These are phyloP conservation scores for Opeltia flavorubescens DNA, from an alignment of 495 filamentous ascomycete genomes.

Conservation along the genomic window DNA sequence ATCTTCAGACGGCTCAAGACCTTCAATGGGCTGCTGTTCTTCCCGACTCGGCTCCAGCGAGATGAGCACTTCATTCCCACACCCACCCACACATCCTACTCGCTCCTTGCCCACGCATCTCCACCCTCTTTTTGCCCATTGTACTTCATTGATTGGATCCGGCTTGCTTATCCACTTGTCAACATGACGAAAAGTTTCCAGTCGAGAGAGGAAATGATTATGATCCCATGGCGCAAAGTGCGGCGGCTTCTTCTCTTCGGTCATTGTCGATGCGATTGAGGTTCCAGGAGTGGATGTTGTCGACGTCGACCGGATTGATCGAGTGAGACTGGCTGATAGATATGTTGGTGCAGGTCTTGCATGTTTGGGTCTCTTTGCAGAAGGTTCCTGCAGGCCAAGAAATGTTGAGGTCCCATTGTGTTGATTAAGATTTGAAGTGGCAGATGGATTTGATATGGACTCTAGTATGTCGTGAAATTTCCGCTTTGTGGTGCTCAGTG, in stretches of 20 bases:
- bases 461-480: conserved; percentile 46
- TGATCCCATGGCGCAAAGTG: conserved; percentile 78
- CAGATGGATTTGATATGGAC: conserved; percentile 34
- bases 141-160: conserved; percentile 67
- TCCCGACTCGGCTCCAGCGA: conserved; percentile 39
- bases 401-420: conserved; percentile 13
- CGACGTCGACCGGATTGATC: conserved; percentile 21
- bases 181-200: conserved; percentile 79
- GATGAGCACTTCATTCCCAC: conserved; percentile 67
- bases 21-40: neutral
- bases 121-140: conserved; percentile 95
- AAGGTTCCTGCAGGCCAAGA: conserved; percentile 9
- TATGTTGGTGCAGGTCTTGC: conserved; percentile 20
- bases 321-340: conserved; percentile 16
- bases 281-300: conserved; percentile 15
- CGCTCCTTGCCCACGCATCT: conserved; percentile 67
- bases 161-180: conserved; percentile 79
- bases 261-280: conserved; percentile 14
- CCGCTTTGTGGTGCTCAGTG: conserved; percentile 38
- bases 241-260: conserved; percentile 22
- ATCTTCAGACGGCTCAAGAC: conserved; percentile 1
- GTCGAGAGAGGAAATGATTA: conserved; percentile 61
- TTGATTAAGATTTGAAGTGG: conserved; percentile 15
- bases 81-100: conserved; percentile 68
- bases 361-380: conserved; percentile 15